phyloP scores from a whole-genome alignment of 1,284 basidiomycete genomes.

The Boletus mariae region DNA sequence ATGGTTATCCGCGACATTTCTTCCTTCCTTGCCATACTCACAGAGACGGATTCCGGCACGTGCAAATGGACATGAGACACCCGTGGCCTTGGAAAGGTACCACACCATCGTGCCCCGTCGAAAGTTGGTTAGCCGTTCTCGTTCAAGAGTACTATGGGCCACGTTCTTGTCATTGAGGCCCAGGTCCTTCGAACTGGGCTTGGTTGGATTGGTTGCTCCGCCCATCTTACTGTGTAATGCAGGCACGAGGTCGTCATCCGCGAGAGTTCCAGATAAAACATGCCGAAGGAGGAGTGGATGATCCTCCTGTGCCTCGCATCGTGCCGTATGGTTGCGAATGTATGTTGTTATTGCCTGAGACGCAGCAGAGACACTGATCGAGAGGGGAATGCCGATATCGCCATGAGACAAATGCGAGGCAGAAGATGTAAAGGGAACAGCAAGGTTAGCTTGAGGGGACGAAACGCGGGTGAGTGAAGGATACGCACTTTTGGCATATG shows the following conservation, averaged over 20 bases:
- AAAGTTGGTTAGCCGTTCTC: slow-evolving; percentile 63
- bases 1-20: slow-evolving; percentile 21
- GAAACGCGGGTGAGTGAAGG: neutral
- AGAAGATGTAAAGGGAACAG: slow-evolving; percentile 4
- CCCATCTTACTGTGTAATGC: slow-evolving; percentile 67
- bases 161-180: slow-evolving; percentile 10
- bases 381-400: slow-evolving; percentile 5
- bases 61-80: slow-evolving; percentile 69
- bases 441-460: neutral
- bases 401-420: slow-evolving; percentile 17
- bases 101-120: slow-evolving; percentile 73
- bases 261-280: slow-evolving; percentile 60
- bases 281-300: slow-evolving; percentile 71
- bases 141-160: slow-evolving; percentile 17
- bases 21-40: slow-evolving; percentile 57
- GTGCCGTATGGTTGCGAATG: slow-evolving; percentile 64
- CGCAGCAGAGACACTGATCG: slow-evolving; percentile 62
- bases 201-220: slow-evolving; percentile 52
- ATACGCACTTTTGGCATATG: slow-evolving; percentile 67
- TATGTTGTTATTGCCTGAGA: slow-evolving; percentile 77
- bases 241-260: slow-evolving; percentile 69
- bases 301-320: slow-evolving; percentile 67
- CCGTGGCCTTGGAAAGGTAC: slow-evolving; percentile 71
- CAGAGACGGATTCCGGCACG: slow-evolving; percentile 66
- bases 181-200: slow-evolving; percentile 26